Evolutionary conservation across 2,329 filamentous ascomycete species (phyloP).

Genomic region (Tolypocladium tropicale): DNA sequence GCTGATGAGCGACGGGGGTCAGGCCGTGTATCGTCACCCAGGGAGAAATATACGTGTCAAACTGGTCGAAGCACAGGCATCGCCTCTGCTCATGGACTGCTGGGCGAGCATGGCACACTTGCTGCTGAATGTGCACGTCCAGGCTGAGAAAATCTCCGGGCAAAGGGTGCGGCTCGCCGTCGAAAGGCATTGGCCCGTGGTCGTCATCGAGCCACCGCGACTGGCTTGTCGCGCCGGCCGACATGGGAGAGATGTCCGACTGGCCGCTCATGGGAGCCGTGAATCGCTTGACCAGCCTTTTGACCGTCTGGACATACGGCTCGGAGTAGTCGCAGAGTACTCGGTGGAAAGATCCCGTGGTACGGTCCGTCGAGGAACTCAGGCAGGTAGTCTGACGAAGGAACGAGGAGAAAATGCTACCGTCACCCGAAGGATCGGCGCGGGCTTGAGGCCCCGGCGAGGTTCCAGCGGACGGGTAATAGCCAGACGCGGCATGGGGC

Average conservation of each 20-base stretch:
- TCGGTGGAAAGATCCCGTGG: constrained; percentile 23
- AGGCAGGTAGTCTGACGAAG: constrained; percentile 24
- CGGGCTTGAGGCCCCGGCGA: not conserved
- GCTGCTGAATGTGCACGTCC: constrained; percentile 9
- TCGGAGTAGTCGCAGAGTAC: constrained; percentile 21
- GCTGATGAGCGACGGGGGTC: constrained; percentile 6
- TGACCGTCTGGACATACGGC: constrained; percentile 25
- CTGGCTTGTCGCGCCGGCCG: constrained; percentile 4
- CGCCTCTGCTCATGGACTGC: constrained; percentile 13
- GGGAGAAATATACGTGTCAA: constrained; percentile 12
- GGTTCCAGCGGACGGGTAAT: not conserved
- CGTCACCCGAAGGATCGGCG: not conserved
- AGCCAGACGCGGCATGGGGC: not conserved
- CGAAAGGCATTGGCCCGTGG: constrained; percentile 11
- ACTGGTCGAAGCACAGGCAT: constrained; percentile 18
- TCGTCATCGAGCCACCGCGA: constrained; percentile 18
- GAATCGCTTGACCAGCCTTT: constrained; percentile 26
- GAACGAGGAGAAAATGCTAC: constrained; percentile 12
- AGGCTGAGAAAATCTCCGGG: constrained; percentile 40
- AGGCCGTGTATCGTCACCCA: constrained; percentile 20
- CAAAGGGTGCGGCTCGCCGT: constrained; percentile 20
- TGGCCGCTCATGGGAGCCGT: constrained; percentile 18
- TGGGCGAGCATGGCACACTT: constrained; percentile 9
- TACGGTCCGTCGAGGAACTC: constrained; percentile 27
- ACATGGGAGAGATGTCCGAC: constrained; percentile 13